These are phyloP conservation scores for Heterococcus sp. DNA, from an alignment of 108 stramenopile species.

Conservation along the genomic window DNA sequence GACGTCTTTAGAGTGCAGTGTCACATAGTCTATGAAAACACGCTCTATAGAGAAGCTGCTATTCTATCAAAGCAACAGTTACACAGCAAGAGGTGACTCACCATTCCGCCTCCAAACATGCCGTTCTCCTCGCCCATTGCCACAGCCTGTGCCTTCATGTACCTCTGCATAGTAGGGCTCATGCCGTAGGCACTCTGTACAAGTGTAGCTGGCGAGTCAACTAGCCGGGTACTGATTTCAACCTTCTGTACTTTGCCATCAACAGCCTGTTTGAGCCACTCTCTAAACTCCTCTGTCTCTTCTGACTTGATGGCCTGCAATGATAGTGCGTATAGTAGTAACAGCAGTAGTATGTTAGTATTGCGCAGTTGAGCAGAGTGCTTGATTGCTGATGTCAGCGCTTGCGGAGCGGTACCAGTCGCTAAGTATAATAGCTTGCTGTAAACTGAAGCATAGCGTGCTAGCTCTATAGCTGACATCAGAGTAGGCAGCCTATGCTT, in stretches of 20 bases:
- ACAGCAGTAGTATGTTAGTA: too few relatives aligned
- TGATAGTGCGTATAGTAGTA: too few relatives aligned
- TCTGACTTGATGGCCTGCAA: constrained; percentile 12
- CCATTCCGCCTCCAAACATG: constrained; percentile 1
- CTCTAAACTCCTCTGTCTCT: constrained; percentile 59
- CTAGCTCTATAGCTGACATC: too few relatives aligned
- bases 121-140: constrained; percentile 72
- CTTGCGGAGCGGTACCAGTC: too few relatives aligned
- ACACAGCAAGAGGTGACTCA: background rate
- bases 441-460: too few relatives aligned
- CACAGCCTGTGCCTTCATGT: constrained; percentile 90
- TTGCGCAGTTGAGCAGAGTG: too few relatives aligned
- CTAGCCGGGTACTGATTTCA: constrained; percentile 73
- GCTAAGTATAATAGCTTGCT: too few relatives aligned
- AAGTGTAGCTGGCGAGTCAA: constrained; percentile 80
- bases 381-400: too few relatives aligned
- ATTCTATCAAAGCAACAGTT: background rate
- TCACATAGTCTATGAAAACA: too few relatives aligned
- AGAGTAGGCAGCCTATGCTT: too few relatives aligned
- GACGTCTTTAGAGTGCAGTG: too few relatives aligned
- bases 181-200: constrained; percentile 94
- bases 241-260: constrained; percentile 78
- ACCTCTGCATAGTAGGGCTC: constrained; percentile 95
- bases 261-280: constrained; percentile 73
- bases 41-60: background rate